These are phyloP conservation scores for Gymnopus androsaceus DNA, from an alignment of 1,284 basidiomycete species.

Conservation along the genomic window DNA sequence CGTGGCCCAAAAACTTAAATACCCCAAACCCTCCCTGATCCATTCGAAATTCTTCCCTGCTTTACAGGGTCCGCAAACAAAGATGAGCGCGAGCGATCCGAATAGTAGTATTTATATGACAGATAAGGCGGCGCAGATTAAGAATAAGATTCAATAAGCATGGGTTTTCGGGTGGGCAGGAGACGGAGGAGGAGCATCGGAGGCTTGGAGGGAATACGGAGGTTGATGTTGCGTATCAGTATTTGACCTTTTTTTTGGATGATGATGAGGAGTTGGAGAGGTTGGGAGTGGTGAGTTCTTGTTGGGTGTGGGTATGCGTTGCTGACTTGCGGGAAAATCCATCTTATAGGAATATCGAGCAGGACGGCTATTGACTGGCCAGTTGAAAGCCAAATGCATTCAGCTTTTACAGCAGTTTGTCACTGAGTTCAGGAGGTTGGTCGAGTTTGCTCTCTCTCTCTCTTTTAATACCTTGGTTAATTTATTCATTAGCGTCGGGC, in stretches of 20 bases:
- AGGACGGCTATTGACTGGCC: constrained; percentile 86
- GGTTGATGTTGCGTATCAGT: constrained; percentile 96
- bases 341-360: constrained; percentile 81
- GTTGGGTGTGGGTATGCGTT: constrained; percentile 2
- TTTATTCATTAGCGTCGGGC: constrained; percentile 68
- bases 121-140: constrained; percentile 91
- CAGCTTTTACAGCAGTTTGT: constrained; percentile 84
- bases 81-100: constrained; percentile 96
- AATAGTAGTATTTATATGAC: constrained; percentile 96
- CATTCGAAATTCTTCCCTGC: constrained; percentile 99
- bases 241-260: constrained; percentile 95
- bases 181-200: constrained; percentile 93
- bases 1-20: constrained; percentile 91
- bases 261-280: constrained; percentile 86
- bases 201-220: constrained; percentile 90
- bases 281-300: constrained; percentile 69
- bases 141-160: constrained; percentile 97
- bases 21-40: constrained; percentile 91
- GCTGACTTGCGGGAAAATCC: neutral
- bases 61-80: constrained; percentile 95
- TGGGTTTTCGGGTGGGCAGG: constrained; percentile 87
- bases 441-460: constrained; percentile 8
- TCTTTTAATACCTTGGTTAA: too few relatives aligned
- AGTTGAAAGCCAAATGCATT: constrained; percentile 93
- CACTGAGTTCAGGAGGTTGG: constrained; percentile 83